Evolutionary conservation across 2,329 filamentous ascomycete genomes (phyloP).

Genomic region (Aaosphaeria arxii): DNA sequence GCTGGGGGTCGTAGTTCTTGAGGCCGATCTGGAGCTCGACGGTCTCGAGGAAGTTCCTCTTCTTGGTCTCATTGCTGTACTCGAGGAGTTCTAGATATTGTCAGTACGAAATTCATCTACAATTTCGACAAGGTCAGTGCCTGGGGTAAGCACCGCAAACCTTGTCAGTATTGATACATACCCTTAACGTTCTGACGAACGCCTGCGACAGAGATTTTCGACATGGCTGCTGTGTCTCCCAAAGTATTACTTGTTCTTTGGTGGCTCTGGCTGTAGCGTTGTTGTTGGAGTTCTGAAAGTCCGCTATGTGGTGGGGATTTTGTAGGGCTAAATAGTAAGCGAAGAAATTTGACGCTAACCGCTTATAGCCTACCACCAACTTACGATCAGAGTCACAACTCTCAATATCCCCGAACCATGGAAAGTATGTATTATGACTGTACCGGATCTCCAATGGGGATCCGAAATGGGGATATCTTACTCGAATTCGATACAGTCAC

Average conservation of each 20-base stretch:
- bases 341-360: too few relatives aligned
- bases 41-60: slow-evolving; percentile 96
- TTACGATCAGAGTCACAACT: too few relatives aligned
- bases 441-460: too few relatives aligned
- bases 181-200: slow-evolving; percentile 86
- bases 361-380: too few relatives aligned
- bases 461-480: too few relatives aligned
- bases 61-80: slow-evolving; percentile 94
- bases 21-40: slow-evolving; percentile 64
- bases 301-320: slow-evolving; percentile 9
- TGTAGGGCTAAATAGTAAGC: slow-evolving; percentile 3
- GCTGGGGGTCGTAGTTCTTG: slow-evolving; percentile 72
- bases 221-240: slow-evolving; percentile 63
- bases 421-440: too few relatives aligned
- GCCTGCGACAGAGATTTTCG: slow-evolving; percentile 87
- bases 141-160: background rate
- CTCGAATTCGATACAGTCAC: too few relatives aligned
- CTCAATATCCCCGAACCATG: too few relatives aligned
- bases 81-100: slow-evolving; percentile 68
- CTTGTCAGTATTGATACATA: background rate
- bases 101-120: too few relatives aligned
- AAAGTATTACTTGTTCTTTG: slow-evolving; percentile 42
- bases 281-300: slow-evolving; percentile 11
- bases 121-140: background rate
- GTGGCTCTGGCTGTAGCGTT: slow-evolving; percentile 33